Conservation (phyloP, 805 yeast genomes). For the Cyberlindnera mississippiensis region DNA sequence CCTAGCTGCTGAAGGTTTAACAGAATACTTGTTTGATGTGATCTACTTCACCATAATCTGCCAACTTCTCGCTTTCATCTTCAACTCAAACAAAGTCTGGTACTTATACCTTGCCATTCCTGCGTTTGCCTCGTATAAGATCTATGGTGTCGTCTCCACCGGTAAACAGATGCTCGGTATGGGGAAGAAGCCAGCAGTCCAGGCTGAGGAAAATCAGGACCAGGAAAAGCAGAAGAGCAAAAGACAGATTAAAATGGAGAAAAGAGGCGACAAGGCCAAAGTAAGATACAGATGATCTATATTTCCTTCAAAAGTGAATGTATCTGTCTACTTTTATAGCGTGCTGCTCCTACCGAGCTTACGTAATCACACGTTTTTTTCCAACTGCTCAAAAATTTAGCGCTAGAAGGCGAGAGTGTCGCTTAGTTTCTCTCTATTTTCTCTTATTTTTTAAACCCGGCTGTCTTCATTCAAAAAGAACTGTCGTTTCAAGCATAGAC, state of each 20-base stretch:
- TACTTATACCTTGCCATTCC: slow-evolving; percentile 42
- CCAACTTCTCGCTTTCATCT: slow-evolving; percentile 39
- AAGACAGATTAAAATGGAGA: slow-evolving; percentile 39
- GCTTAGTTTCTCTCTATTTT: too few relatives aligned
- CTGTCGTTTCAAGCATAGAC: neutral
- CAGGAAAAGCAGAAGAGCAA: slow-evolving; percentile 30
- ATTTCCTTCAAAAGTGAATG: too few relatives aligned
- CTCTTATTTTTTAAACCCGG: too few relatives aligned
- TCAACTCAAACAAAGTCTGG: slow-evolving; percentile 45
- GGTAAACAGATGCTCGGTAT: slow-evolving; percentile 27
- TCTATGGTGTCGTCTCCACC: slow-evolving; percentile 32
- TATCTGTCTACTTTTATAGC: too few relatives aligned
- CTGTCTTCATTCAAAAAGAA: neutral
- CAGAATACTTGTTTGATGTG: slow-evolving; percentile 52
- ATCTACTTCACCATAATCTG: slow-evolving; percentile 50
- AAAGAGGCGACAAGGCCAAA: slow-evolving; percentile 35
- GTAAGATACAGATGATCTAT: slow-evolving; percentile 30
- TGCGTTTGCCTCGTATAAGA: slow-evolving; percentile 41
- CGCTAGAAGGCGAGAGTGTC: too few relatives aligned
- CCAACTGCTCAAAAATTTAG: too few relatives aligned
- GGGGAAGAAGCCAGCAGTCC: slow-evolving; percentile 7
- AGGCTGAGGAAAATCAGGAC: slow-evolving; percentile 2
- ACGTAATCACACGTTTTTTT: too few relatives aligned
- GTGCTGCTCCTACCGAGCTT: too few relatives aligned
- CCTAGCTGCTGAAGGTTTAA: slow-evolving; percentile 43